Evolutionary conservation across 202 grass and related monocot genomes (phyloP).

Genomic region (Digitaria exilis): DNA sequence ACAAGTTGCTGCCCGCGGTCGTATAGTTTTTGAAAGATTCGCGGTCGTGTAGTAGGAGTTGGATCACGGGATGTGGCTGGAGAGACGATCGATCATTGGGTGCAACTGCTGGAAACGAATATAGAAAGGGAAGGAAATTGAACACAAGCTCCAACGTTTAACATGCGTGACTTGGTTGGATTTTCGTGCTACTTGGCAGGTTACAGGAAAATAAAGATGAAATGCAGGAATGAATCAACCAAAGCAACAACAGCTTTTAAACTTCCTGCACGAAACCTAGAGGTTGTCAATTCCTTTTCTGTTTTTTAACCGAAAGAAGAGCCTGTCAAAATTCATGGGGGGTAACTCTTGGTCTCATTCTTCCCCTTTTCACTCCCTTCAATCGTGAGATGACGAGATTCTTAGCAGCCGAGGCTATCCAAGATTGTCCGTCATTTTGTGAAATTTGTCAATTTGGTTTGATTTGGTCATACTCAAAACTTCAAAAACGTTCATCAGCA

Average conservation of each 20-base stretch:
- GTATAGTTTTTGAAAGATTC: too few species aligned
- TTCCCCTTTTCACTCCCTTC: not conserved
- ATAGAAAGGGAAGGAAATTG: not conserved
- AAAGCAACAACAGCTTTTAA: too few species aligned
- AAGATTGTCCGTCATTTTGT: not conserved
- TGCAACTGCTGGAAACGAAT: not conserved
- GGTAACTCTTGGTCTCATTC: not conserved
- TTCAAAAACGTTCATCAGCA: too few species aligned
- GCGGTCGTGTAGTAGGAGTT: not conserved
- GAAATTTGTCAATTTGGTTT: not conserved
- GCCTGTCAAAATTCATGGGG: not conserved
- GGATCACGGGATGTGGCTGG: not conserved
- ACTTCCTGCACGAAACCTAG: not conserved
- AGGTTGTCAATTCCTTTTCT: not conserved
- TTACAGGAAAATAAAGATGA: not conserved
- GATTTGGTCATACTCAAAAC: too few species aligned
- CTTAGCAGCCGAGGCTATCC: not conserved
- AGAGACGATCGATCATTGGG: not conserved
- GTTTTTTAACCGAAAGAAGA: not conserved
- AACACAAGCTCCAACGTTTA: conserved; percentile 25
- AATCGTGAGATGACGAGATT: not conserved
- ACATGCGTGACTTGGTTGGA: not conserved
- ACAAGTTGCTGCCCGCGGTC: not conserved
- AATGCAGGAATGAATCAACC: not conserved
- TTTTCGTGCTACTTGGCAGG: too few species aligned